Evolutionary conservation across 345 rosid genomes (phyloP).

Genomic region (Eucalyptus virginea): DNA sequence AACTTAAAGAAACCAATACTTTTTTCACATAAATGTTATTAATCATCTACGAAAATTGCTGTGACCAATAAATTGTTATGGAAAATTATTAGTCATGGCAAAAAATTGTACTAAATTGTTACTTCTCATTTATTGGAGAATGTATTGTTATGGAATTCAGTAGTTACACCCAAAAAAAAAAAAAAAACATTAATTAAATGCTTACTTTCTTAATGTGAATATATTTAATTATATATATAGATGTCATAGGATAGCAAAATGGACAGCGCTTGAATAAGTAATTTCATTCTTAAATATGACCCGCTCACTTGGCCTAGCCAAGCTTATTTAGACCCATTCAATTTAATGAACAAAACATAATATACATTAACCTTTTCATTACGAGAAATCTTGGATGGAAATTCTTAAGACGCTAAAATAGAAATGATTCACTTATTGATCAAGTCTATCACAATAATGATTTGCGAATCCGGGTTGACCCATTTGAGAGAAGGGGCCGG

Average conservation of each 20-base stretch:
- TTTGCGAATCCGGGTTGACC: too few relatives aligned
- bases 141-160: neutral
- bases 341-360: too few relatives aligned
- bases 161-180: neutral
- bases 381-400: too few relatives aligned
- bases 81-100: neutral
- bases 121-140: neutral
- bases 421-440: neutral
- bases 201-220: too few relatives aligned
- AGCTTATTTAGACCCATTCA: neutral
- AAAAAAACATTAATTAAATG: too few relatives aligned
- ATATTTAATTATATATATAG: too few relatives aligned
- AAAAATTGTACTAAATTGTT: too few relatives aligned
- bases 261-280: neutral
- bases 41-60: neutral
- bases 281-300: neutral
- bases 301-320: neutral
- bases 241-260: too few relatives aligned
- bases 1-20: neutral
- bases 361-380: too few relatives aligned
- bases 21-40: neutral
- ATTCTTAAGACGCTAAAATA: too few relatives aligned
- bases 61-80: neutral
- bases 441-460: too few relatives aligned
- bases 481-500: neutral